Percentiles rank a stretch among this genome's conserved stretches.
Conservation (phyloP, 2,329 filamentous ascomycete species). For the Nemania diffusa region DNA sequence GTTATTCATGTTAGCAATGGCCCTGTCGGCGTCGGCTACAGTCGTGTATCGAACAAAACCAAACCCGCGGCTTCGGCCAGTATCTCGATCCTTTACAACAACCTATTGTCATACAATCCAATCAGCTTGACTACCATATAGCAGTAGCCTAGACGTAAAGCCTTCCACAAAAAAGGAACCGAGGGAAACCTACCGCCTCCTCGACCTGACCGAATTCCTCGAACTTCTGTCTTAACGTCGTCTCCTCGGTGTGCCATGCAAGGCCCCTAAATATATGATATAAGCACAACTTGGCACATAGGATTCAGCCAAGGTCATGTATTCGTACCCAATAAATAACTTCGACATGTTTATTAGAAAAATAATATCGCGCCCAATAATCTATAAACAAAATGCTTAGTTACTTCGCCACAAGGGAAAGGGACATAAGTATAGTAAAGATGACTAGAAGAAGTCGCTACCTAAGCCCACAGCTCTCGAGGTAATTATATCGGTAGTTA, state of each 20-base stretch:
- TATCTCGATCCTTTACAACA: slow-evolving; percentile 97
- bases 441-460: not conserved
- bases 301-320: slow-evolving; percentile 32
- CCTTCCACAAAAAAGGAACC: not conserved
- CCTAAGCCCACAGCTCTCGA: not conserved
- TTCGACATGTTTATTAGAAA: slow-evolving; percentile 76
- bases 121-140: slow-evolving; percentile 15
- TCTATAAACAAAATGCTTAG: slow-evolving; percentile 2
- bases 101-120: slow-evolving; percentile 66
- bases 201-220: slow-evolving; percentile 90
- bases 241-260: slow-evolving; percentile 97
- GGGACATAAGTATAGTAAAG: not conserved
- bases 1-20: slow-evolving; percentile 85
- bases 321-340: slow-evolving; percentile 92
- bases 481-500: not conserved
- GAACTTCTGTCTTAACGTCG: slow-evolving; percentile 87
- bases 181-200: slow-evolving; percentile 81
- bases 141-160: not conserved
- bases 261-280: slow-evolving; percentile 74
- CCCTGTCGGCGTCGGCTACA: slow-evolving; percentile 79
- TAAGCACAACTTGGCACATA: slow-evolving; percentile 21
- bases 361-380: not conserved
- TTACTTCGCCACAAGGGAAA: not conserved
- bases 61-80: slow-evolving; percentile 94
- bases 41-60: slow-evolving; percentile 92